Percentiles rank a stretch among this genome's conserved stretches.
Evolutionary conservation across 2,329 filamentous ascomycete genomes (phyloP).

Genomic region (Epichloe amarillans): DNA sequence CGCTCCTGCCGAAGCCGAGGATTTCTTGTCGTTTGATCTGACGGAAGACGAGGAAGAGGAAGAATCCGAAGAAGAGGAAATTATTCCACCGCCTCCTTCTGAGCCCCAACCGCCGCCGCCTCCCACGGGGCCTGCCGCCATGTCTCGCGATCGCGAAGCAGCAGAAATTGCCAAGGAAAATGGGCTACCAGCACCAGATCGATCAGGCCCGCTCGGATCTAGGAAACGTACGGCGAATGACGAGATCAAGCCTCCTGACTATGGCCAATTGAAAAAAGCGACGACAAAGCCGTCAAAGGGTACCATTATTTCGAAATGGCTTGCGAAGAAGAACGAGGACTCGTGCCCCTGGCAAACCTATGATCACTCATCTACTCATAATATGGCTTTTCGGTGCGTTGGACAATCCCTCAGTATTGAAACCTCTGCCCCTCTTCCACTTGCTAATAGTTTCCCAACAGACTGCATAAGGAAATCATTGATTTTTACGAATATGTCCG

Average conservation of each 20-base stretch:
- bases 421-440: not conserved
- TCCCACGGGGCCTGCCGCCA: not conserved
- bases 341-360: slow-evolving; percentile 49
- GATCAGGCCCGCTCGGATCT: slow-evolving; percentile 38
- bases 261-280: slow-evolving; percentile 37
- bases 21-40: slow-evolving; percentile 82
- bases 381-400: slow-evolving; percentile 45
- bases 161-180: slow-evolving; percentile 9
- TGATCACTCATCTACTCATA: slow-evolving; percentile 40
- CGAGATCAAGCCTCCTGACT: slow-evolving; percentile 45
- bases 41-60: slow-evolving; percentile 38
- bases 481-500: slow-evolving; percentile 81
- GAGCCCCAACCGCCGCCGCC: slow-evolving; percentile 8
- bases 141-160: not conserved
- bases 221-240: slow-evolving; percentile 66
- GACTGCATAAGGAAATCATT: slow-evolving; percentile 77
- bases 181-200: slow-evolving; percentile 14
- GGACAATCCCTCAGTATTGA: not conserved
- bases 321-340: slow-evolving; percentile 25
- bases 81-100: slow-evolving; percentile 10
- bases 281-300: slow-evolving; percentile 37
- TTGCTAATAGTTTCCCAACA: slow-evolving; percentile 17
- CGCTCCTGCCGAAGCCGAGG: slow-evolving; percentile 48
- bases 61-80: slow-evolving; percentile 7
- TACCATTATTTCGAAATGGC: slow-evolving; percentile 39